phyloP scores from a whole-genome alignment of 2,329 filamentous ascomycete genomes.

The Pseudopithomyces maydicus region DNA sequence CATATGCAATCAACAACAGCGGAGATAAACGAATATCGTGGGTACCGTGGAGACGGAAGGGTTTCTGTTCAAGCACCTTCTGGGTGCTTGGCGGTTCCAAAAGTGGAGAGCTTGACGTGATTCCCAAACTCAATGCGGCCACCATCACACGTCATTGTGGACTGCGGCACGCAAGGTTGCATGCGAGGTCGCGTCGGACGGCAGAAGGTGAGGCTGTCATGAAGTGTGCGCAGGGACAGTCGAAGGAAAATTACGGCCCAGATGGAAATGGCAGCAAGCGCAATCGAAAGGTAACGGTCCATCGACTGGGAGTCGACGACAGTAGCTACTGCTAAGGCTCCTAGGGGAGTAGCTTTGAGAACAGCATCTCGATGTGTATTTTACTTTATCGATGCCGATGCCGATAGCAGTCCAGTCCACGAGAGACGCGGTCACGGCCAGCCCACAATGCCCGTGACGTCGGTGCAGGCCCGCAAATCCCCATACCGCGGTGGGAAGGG shows the following conservation, averaged over 20 bases:
- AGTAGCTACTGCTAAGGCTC: neutral
- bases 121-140: neutral
- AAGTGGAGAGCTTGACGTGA: slow-evolving; percentile 9
- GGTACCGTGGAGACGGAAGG: neutral
- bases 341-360: neutral
- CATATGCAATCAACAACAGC: neutral
- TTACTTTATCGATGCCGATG: neutral
- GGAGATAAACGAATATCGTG: neutral
- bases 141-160: neutral
- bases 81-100: neutral
- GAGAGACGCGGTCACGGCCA: neutral
- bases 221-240: neutral
- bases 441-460: neutral
- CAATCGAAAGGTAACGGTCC: neutral
- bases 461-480: neutral
- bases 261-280: neutral
- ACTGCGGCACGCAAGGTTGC: neutral
- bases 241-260: neutral
- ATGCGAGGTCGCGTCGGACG: neutral
- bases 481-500: neutral
- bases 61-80: neutral
- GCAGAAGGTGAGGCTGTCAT: neutral
- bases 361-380: neutral
- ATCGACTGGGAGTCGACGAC: neutral
- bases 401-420: neutral